Evolutionary conservation across 2,329 filamentous ascomycete genomes (phyloP), one percentile per base, ranked within the genome.

Genomic region (Monosporascus sp.): DNA sequence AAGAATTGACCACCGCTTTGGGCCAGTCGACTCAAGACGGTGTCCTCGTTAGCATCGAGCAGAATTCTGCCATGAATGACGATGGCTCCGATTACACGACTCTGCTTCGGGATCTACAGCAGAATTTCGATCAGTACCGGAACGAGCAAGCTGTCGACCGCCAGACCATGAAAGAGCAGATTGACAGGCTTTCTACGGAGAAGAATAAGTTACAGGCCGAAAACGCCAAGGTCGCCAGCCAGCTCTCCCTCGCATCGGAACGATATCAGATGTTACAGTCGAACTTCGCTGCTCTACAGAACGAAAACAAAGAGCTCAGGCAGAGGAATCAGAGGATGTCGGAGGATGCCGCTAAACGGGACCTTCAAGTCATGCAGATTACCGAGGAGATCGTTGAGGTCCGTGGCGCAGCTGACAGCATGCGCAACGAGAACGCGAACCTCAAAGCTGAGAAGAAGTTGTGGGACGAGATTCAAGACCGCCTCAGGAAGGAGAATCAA

Each of bases 401-500:
- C 5, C 88, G 86, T 67, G 88, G 88, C 35, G 74, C 93, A 50
- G 77, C 89, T 3, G 93, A 99, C 65, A 92, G 90, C 65, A 82
- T 97, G 70, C 88, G 91, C 50, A 91, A 90, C 59, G 94, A 99
- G 68, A 90, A 87, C 51, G 87, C 91, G 17, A 97, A 97, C 65
- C 81, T 97, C 36, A 96, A 96, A 70, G 92, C 93, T 0, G 93
- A 97, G 71, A 96, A 96, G 73, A 88, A 90, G 38, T 78, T 99
- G 9, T 96, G 89, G 88, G 96, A 94, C 74, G 90, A 88, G 52
- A 96, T 97, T 36, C 92, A 97, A 67, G 87, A 89, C 58, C 86
- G 95, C 50, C 78, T 97, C 44, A 88, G 83, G 57, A 90, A 94
- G 63, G 92, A 97, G 65, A 96, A 94, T 59, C 90, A 96, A 65